Evolutionary conservation across 768 basidiomycete genomes (phyloP).

Genomic region (Boletus rubropictus): DNA sequence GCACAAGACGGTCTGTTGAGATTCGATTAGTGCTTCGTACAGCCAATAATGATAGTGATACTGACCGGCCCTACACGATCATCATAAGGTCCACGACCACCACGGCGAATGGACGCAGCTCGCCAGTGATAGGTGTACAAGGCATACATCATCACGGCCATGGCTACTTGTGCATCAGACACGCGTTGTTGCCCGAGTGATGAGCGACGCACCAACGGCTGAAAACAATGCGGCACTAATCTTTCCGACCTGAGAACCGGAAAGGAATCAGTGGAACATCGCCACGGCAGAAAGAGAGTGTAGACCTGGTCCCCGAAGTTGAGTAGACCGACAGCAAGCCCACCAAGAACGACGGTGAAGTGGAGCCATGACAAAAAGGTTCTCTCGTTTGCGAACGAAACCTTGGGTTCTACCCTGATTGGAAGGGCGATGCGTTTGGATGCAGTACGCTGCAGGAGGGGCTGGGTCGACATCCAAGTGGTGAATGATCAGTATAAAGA

Average conservation of each 20-base stretch:
- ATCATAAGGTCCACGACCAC: constrained; percentile 93
- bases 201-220: constrained; percentile 62
- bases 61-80: constrained; percentile 92
- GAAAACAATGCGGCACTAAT: constrained; percentile 98
- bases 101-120: constrained; percentile 83
- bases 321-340: constrained; percentile 89
- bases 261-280: neutral
- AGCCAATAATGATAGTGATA: constrained; percentile 21
- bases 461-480: constrained; percentile 86
- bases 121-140: constrained; percentile 96
- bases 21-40: constrained; percentile 8
- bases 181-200: neutral
- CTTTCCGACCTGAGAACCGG: constrained; percentile 66
- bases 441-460: constrained; percentile 91
- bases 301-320: constrained; percentile 95
- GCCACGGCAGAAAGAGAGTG: neutral
- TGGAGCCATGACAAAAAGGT: constrained; percentile 99
- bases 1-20: constrained; percentile 69
- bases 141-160: constrained; percentile 97
- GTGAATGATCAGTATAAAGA: neutral
- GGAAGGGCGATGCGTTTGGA: constrained; percentile 94
- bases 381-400: constrained; percentile 91
- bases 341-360: constrained; percentile 96
- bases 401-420: constrained; percentile 89
- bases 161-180: constrained; percentile 51